Evolutionary conservation across 768 basidiomycete genomes (phyloP).

Genomic region (Suillus decipiens): DNA sequence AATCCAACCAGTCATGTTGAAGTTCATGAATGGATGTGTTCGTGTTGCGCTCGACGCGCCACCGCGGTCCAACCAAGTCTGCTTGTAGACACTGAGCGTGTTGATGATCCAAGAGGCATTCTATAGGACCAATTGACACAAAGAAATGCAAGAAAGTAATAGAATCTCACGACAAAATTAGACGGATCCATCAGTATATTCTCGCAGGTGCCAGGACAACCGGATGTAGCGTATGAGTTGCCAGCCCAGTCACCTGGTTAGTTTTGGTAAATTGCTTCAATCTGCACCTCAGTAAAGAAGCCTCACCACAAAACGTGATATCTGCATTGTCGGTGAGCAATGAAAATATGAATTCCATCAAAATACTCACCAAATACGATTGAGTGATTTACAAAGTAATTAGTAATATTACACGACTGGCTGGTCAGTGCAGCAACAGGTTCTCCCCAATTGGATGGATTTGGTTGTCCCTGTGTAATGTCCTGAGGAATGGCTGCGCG

Average conservation of each 20-base stretch:
- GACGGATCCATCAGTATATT: constrained; percentile 62
- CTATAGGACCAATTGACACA: constrained; percentile 36
- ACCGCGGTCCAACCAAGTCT: constrained; percentile 42
- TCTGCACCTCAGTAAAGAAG: constrained; percentile 7
- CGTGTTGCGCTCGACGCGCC: constrained; percentile 27
- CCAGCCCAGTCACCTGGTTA: constrained; percentile 79
- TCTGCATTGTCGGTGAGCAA: constrained; percentile 44
- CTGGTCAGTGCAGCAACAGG: constrained; percentile 65
- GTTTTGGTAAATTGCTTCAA: constrained; percentile 10
- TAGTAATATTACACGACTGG: constrained; percentile 53
- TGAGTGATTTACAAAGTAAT: constrained; percentile 67
- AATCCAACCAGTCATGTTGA: constrained; percentile 16
- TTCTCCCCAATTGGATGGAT: constrained; percentile 67
- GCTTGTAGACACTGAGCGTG: constrained; percentile 71
- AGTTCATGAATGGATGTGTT: constrained; percentile 9
- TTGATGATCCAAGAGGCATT: constrained; percentile 85
- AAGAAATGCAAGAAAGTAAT: constrained; percentile 2
- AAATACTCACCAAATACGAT: constrained; percentile 68
- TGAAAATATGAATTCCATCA: constrained; percentile 6
- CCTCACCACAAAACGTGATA: constrained; percentile 79
- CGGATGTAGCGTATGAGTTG: constrained; percentile 72
- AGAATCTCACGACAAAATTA: constrained; percentile 65
- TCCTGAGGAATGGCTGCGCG: constrained; percentile 74
- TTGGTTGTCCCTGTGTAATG: constrained; percentile 58
- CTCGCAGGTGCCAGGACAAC: constrained; percentile 75